These are phyloP conservation scores for Bassia scoparia DNA, from an alignment of 148 eudicot species.

Conservation along the genomic window DNA sequence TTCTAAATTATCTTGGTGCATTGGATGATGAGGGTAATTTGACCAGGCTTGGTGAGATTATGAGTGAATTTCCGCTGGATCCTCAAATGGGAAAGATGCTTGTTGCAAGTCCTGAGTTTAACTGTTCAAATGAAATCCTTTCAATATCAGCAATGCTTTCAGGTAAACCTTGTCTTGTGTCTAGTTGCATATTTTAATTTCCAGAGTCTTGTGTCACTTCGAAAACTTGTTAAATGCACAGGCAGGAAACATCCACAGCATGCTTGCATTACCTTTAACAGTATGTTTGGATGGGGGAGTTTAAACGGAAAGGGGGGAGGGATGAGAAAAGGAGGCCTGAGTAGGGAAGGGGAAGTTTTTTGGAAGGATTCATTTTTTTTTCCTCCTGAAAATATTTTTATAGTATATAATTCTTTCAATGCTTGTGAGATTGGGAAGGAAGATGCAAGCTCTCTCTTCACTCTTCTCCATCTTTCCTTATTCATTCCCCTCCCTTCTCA, in stretches of 20 bases:
- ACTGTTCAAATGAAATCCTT: constrained; percentile 77
- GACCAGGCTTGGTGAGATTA: constrained; percentile 68
- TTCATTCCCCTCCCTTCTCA: neutral
- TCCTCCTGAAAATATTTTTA: no score
- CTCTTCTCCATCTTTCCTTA: neutral
- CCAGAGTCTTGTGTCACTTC: constrained; percentile 15
- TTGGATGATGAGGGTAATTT: constrained; percentile 84
- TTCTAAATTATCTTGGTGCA: constrained; percentile 78
- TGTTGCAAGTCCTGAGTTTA: constrained; percentile 68
- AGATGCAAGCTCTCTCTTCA: neutral
- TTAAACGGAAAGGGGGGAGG: neutral
- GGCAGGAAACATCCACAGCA: constrained; percentile 20
- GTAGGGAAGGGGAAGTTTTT: no score
- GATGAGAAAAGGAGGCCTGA: neutral
- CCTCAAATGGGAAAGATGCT: constrained; percentile 92
- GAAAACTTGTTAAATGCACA: constrained; percentile 8
- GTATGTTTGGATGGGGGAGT: neutral
- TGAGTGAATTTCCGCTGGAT: constrained; percentile 85
- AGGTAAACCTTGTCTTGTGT: constrained; percentile 35
- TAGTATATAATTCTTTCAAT: neutral
- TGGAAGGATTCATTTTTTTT: neutral
- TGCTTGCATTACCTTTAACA: constrained; percentile 1
- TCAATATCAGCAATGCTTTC: constrained; percentile 98
- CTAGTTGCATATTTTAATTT: neutral
- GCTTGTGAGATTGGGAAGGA: neutral